These are phyloP conservation scores for Gastrodia elata DNA, from an alignment of 106 monocot genomes.

Conservation along the genomic window DNA sequence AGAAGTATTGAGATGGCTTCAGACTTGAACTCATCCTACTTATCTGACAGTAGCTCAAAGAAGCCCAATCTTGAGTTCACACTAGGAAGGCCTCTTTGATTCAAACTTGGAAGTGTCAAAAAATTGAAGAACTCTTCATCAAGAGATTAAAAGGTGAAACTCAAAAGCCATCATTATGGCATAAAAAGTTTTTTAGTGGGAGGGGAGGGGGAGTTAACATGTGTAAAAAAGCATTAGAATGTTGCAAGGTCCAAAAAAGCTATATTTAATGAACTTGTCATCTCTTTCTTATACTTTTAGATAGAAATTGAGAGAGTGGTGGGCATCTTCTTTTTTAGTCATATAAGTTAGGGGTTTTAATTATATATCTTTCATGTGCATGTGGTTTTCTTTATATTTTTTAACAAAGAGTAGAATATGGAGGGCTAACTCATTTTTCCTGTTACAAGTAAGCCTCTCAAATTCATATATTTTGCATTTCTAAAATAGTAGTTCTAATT, in stretches of 20 bases:
- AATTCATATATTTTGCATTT: not conserved
- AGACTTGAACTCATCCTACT: constrained; percentile 37
- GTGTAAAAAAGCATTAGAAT: constrained; percentile 16
- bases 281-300: constrained; percentile 1
- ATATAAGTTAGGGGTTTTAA: constrained; percentile 1
- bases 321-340: constrained; percentile 3
- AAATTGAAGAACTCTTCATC: constrained; percentile 1
- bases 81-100: constrained; percentile 47
- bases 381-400: constrained; percentile 20
- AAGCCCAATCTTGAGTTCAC: constrained; percentile 87
- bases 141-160: constrained; percentile 2
- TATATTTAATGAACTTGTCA: constrained; percentile 24
- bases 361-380: constrained; percentile 27
- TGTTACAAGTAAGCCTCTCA: constrained; percentile 27
- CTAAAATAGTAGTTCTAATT: not conserved
- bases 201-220: constrained; percentile 11
- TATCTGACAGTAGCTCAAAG: constrained; percentile 25
- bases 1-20: constrained; percentile 30
- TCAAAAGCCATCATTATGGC: not conserved
- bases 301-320: not conserved
- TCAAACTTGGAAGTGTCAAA: not conserved
- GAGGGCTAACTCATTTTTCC: constrained; percentile 7
- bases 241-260: constrained; percentile 10
- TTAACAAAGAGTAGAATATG: constrained; percentile 15
- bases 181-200: not conserved